phyloP scores from a whole-genome alignment of 371 early-diverging fungal genomes.

The Lichtheimia corymbifera region DNA sequence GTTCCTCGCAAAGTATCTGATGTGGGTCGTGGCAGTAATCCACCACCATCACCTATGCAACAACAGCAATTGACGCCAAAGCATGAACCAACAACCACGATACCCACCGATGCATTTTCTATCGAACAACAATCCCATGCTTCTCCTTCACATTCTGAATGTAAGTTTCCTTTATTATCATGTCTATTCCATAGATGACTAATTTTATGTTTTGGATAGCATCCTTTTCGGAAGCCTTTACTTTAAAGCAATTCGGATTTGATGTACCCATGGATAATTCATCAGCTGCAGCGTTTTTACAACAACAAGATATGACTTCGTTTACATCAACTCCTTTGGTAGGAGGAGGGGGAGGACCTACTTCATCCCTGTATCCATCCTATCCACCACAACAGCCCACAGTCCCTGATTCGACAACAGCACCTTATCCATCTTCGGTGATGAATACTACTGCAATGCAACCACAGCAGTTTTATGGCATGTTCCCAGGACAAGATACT shows the following conservation, averaged over 20 bases:
- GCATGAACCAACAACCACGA: background rate
- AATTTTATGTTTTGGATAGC: background rate
- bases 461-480: background rate
- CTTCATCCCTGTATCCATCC: background rate
- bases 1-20: conserved; percentile 12
- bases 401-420: conserved; percentile 1
- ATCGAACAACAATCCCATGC: background rate
- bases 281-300: background rate
- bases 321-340: background rate
- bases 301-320: background rate
- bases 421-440: background rate
- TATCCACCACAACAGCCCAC: conserved; percentile 2
- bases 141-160: background rate
- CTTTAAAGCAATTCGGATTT: conserved; percentile 49
- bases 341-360: background rate
- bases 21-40: conserved; percentile 16
- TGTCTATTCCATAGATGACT: background rate
- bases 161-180: too few species aligned
- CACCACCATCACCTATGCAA: background rate
- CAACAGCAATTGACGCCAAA: background rate
- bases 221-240: conserved; percentile 35
- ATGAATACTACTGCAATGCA: background rate
- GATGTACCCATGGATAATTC: conserved; percentile 18
- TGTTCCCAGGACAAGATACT: background rate
- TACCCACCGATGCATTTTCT: background rate